Percentiles rank a stretch among this genome's conserved stretches.
phyloP scores from a whole-genome alignment of 2,329 filamentous ascomycete genomes.

The Penicillium sp. region DNA sequence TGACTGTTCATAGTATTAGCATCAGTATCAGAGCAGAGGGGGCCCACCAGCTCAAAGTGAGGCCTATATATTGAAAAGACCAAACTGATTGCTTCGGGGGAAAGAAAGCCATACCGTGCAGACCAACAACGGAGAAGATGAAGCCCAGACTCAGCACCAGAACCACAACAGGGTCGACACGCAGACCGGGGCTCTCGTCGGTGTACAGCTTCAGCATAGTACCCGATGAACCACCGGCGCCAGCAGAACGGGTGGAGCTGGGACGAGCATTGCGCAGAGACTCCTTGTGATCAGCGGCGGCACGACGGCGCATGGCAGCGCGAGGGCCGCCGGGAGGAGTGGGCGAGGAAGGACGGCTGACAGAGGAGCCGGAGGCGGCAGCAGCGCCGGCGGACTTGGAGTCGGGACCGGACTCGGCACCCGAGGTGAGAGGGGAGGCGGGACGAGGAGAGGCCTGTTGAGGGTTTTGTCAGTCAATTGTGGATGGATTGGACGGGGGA shows the following conservation, averaged over 20 bases:
- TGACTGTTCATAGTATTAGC: conserved; percentile 62
- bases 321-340: conserved; percentile 91
- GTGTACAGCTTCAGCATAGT: conserved; percentile 99
- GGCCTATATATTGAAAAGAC: too few species aligned
- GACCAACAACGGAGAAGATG: conserved; percentile 96
- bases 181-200: conserved; percentile 94
- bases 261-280: conserved; percentile 93
- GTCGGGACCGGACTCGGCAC: conserved; percentile 50
- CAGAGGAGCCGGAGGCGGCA: conserved; percentile 67
- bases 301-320: conserved; percentile 91
- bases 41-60: neutral
- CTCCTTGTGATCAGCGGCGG: conserved; percentile 96
- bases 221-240: conserved; percentile 93
- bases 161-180: conserved; percentile 97
- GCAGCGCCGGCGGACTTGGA: conserved; percentile 45
- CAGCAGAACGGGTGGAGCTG: conserved; percentile 87
- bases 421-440: conserved; percentile 49
- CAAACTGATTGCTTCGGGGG: too few species aligned
- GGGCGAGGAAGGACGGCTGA: conserved; percentile 81
- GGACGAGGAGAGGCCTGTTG: conserved; percentile 45
- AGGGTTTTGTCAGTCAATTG: conserved; percentile 3
- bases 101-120: conserved; percentile 79
- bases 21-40: neutral
- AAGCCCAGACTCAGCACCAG: conserved; percentile 95
- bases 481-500: neutral